Evolutionary conservation across 768 basidiomycete genomes (phyloP).

Genomic region (Lentinula edodes): DNA sequence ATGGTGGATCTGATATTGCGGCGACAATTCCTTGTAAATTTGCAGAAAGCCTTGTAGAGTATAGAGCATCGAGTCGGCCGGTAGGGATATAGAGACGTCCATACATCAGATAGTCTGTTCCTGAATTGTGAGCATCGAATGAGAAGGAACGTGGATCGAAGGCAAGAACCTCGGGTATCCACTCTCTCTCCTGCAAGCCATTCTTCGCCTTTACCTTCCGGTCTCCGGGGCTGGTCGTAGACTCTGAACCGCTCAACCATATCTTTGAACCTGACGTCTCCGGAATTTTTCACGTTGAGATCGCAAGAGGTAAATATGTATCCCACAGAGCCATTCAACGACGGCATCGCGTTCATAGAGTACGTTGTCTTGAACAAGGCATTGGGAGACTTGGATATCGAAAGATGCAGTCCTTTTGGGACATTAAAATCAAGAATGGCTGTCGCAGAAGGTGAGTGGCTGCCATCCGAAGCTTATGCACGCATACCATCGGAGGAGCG

Average conservation of each 20-base stretch:
- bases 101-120: conserved; percentile 85
- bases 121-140: conserved; percentile 9
- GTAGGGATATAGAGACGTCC: conserved; percentile 89
- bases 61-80: conserved; percentile 83
- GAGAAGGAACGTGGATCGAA: neutral
- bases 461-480: neutral
- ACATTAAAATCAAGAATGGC: conserved; percentile 91
- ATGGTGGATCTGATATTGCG: conserved; percentile 78
- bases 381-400: conserved; percentile 85
- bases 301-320: conserved; percentile 92
- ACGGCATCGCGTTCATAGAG: conserved; percentile 89
- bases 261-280: conserved; percentile 76
- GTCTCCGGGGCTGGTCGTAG: conserved; percentile 74
- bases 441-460: conserved; percentile 21
- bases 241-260: conserved; percentile 87
- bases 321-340: conserved; percentile 86
- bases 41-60: conserved; percentile 73
- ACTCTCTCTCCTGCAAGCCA: conserved; percentile 79
- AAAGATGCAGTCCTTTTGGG: conserved; percentile 74
- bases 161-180: conserved; percentile 61
- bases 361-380: conserved; percentile 85
- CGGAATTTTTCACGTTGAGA: conserved; percentile 63
- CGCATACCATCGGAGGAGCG: conserved; percentile 77
- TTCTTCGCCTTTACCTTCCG: conserved; percentile 73
- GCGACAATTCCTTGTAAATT: conserved; percentile 81